Evolutionary conservation across 106 monocot species (phyloP).

Genomic region (Allium sativum): DNA sequence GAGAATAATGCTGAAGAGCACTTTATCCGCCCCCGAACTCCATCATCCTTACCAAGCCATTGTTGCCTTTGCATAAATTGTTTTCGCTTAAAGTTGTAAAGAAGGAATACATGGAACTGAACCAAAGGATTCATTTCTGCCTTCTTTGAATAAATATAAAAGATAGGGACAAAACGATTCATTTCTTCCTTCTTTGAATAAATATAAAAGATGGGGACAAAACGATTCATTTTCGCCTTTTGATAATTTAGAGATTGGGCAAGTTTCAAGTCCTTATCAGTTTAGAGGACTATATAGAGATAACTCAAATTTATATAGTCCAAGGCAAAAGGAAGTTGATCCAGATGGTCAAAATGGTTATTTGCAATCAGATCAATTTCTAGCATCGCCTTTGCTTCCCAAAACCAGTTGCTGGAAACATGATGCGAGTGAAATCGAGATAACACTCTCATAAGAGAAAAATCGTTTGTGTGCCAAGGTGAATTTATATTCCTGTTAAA

Average conservation of each 20-base stretch:
- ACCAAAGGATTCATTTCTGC: constrained; percentile 8
- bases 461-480: constrained; percentile 25
- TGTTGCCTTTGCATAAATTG: constrained; percentile 15
- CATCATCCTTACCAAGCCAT: constrained; percentile 10
- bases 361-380: background rate
- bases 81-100: constrained; percentile 29
- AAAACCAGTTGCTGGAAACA: constrained; percentile 15
- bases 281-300: constrained; percentile 18
- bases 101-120: constrained; percentile 12
- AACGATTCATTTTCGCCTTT: no score
- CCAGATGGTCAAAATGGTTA: constrained; percentile 6
- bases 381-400: constrained; percentile 5
- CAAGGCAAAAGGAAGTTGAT: constrained; percentile 8
- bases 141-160: background rate
- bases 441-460: constrained; percentile 22
- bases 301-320: constrained; percentile 4
- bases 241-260: no score
- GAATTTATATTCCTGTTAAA: background rate
- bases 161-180: background rate
- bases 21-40: background rate
- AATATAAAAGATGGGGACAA: constrained; percentile 58
- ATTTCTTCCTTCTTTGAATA: no score
- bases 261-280: constrained; percentile 54
- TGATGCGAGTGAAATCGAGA: constrained; percentile 22
- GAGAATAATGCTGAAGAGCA: constrained; percentile 1